Percentiles rank a stretch among this genome's conserved stretches.
Evolutionary conservation across 176 grass and related monocot genomes (phyloP).

Genomic region (Eleusine coracana): DNA sequence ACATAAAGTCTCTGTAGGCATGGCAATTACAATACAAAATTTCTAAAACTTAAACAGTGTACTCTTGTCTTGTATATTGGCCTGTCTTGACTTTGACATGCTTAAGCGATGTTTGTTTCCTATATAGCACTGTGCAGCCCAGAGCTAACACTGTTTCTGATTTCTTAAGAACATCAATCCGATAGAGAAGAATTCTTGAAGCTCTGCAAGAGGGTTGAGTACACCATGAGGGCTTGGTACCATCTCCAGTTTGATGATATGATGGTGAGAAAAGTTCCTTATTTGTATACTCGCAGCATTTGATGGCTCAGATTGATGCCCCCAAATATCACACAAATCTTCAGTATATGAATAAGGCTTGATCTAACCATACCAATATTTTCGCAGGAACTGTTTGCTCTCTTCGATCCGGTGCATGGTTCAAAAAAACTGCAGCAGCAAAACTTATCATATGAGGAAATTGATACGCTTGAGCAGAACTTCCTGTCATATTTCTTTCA

Average conservation of each 20-base stretch:
- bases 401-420: slow-evolving; percentile 88
- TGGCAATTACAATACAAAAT: slow-evolving; percentile 12
- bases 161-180: slow-evolving; percentile 68
- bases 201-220: slow-evolving; percentile 90
- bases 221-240: slow-evolving; percentile 93
- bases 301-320: background rate
- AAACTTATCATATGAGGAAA: slow-evolving; percentile 65
- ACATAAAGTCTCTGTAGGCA: slow-evolving; percentile 17
- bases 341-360: slow-evolving; percentile 29
- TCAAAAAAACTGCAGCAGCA: slow-evolving; percentile 77
- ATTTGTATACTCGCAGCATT: background rate
- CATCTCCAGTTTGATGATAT: slow-evolving; percentile 98
- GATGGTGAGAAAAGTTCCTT: slow-evolving; percentile 61
- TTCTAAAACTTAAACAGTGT: background rate
- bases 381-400: slow-evolving; percentile 81
- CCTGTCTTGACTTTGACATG: slow-evolving; percentile 2
- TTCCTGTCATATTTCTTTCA: slow-evolving; percentile 87
- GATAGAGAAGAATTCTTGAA: slow-evolving; percentile 87
- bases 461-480: slow-evolving; percentile 82
- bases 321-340: slow-evolving; percentile 13
- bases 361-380: slow-evolving; percentile 30
- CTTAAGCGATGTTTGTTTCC: slow-evolving; percentile 26
- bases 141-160: slow-evolving; percentile 19
- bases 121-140: background rate
- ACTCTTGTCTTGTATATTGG: slow-evolving; percentile 5